phyloP scores from a whole-genome alignment of 768 basidiomycete species.

The Lactifluus hygrophoroides region DNA sequence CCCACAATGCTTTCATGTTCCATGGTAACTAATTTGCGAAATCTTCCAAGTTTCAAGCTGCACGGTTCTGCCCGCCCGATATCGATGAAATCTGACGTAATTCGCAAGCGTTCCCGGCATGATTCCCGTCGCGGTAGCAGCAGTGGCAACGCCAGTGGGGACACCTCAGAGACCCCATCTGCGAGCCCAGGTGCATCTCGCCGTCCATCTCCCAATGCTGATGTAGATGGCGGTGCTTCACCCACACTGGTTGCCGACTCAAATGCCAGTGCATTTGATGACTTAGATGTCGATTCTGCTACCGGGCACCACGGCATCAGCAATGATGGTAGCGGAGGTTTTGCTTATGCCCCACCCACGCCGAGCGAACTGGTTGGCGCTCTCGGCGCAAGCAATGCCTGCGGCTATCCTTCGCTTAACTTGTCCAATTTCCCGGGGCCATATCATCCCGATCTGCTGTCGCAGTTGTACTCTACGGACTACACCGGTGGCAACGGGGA shows the following conservation, averaged over 20 bases:
- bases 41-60: slow-evolving; percentile 52
- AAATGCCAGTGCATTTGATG: slow-evolving; percentile 22
- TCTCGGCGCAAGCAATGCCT: slow-evolving; percentile 29
- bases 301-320: slow-evolving; percentile 45
- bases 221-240: slow-evolving; percentile 33
- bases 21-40: slow-evolving; percentile 1
- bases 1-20: not conserved
- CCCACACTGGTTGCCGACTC: slow-evolving; percentile 67
- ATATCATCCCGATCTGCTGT: slow-evolving; percentile 64
- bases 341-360: slow-evolving; percentile 29
- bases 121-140: slow-evolving; percentile 56
- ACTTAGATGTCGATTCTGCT: slow-evolving; percentile 22
- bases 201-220: slow-evolving; percentile 56
- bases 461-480: slow-evolving; percentile 45
- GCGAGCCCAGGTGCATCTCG: slow-evolving; percentile 68
- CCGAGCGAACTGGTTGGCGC: slow-evolving; percentile 49
- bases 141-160: slow-evolving; percentile 23
- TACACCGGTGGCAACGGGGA: slow-evolving; percentile 48
- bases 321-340: slow-evolving; percentile 11
- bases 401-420: slow-evolving; percentile 32
- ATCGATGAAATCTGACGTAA: slow-evolving; percentile 87
- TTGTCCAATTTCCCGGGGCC: slow-evolving; percentile 51
- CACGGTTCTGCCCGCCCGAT: slow-evolving; percentile 82
- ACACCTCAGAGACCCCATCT: slow-evolving; percentile 59
- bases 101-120: slow-evolving; percentile 79